Conservation (phyloP, 768 basidiomycete genomes). For the Peribolospora baueri region DNA sequence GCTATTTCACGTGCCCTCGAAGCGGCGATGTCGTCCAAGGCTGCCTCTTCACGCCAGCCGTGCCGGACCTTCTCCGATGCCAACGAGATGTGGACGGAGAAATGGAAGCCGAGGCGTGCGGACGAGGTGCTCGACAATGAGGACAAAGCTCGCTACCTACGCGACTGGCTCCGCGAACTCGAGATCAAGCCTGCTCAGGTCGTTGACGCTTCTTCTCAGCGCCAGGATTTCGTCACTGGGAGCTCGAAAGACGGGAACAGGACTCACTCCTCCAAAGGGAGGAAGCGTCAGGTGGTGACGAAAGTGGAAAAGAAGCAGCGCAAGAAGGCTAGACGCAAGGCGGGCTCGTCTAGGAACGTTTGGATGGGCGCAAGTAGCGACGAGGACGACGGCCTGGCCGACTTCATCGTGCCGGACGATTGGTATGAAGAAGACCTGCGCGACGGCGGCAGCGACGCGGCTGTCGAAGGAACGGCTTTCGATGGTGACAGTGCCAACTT, state of each 20-base stretch:
- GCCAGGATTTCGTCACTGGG: not conserved
- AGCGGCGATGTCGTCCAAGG: too few relatives aligned
- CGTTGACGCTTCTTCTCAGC: not conserved
- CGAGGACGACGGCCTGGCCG: constrained; percentile 24
- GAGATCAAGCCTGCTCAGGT: constrained; percentile 28
- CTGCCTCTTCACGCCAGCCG: too few relatives aligned
- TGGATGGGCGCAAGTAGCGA: constrained; percentile 13
- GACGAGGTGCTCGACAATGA: constrained; percentile 57
- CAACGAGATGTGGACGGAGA: constrained; percentile 38
- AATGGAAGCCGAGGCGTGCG: constrained; percentile 49
- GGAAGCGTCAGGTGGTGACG: constrained; percentile 1
- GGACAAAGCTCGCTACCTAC: constrained; percentile 38
- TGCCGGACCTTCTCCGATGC: too few relatives aligned
- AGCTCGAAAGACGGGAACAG: too few relatives aligned
- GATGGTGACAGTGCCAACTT: not conserved
- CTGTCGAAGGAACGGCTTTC: not conserved
- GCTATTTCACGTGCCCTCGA: too few relatives aligned
- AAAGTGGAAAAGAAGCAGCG: constrained; percentile 5
- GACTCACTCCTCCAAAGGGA: not conserved
- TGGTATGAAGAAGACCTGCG: constrained; percentile 19
- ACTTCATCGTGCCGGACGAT: constrained; percentile 29
- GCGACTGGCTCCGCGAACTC: constrained; percentile 54
- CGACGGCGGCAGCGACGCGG: constrained; percentile 2
- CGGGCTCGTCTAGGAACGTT: not conserved
- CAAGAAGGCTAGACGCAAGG: constrained; percentile 1